A percentile compares a stretch with the other conserved stretches of the same genome.
Conservation (phyloP, 1,139 yeast species). For the Taphrina pruni region DNA sequence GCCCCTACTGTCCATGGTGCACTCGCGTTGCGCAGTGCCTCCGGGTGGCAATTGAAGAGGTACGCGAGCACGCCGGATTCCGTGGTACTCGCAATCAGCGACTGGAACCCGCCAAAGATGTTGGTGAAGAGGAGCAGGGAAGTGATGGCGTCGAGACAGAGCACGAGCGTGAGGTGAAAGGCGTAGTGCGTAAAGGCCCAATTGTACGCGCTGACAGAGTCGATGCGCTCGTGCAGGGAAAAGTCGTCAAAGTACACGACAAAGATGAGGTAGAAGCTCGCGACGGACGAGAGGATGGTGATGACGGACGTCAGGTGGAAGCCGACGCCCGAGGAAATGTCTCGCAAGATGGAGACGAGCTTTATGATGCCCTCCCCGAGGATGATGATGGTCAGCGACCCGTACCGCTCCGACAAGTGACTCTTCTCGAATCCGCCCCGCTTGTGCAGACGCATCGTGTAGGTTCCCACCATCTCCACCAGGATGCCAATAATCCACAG, state of each 20-base stretch:
- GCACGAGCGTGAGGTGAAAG: constrained; percentile 33
- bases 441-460: constrained; percentile 26
- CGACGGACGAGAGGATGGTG: constrained; percentile 24
- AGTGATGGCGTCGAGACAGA: constrained; percentile 32
- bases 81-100: constrained; percentile 19
- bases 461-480: constrained; percentile 30
- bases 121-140: constrained; percentile 38
- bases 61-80: constrained; percentile 20
- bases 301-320: constrained; percentile 18
- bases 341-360: constrained; percentile 28
- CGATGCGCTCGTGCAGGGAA: constrained; percentile 17
- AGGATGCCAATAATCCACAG: constrained; percentile 33
- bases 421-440: constrained; percentile 31
- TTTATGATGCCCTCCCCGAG: constrained; percentile 39
- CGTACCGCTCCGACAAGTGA: constrained; percentile 34
- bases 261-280: constrained; percentile 29
- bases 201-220: constrained; percentile 18
- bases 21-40: constrained; percentile 5
- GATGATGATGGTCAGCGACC: constrained; percentile 38
- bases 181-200: constrained; percentile 36
- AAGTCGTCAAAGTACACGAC: constrained; percentile 38
- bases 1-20: constrained; percentile 27
- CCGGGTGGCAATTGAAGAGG: constrained; percentile 11
- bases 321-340: constrained; percentile 35
- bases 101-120: constrained; percentile 31